A percentile compares a stretch with the other conserved stretches of the same genome.
Conservation (phyloP, 257 asterid species). For the Gentiana straminea region DNA sequence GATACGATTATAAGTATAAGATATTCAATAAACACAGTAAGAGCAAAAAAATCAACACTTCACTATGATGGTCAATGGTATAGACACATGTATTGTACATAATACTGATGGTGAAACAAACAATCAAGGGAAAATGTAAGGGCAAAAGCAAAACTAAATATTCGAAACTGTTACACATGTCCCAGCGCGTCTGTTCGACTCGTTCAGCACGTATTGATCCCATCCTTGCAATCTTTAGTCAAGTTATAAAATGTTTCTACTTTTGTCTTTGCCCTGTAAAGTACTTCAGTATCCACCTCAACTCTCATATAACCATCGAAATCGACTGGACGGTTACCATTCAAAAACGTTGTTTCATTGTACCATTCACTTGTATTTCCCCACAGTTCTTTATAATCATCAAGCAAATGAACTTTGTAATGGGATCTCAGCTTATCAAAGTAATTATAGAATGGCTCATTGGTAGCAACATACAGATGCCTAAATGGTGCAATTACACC, state of each 20-base stretch:
- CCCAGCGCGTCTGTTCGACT: constrained; percentile 4
- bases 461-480: constrained; percentile 76
- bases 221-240: constrained; percentile 90
- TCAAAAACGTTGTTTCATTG: constrained; percentile 59
- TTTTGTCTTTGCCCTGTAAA: constrained; percentile 63
- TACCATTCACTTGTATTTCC: constrained; percentile 86
- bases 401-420: constrained; percentile 81
- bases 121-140: too few species aligned
- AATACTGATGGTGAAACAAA: too few species aligned
- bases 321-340: constrained; percentile 62
- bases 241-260: constrained; percentile 87
- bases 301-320: constrained; percentile 95
- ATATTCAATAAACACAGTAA: too few species aligned
- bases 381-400: constrained; percentile 76
- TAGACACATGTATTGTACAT: too few species aligned
- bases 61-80: too few species aligned
- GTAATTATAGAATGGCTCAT: constrained; percentile 75
- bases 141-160: too few species aligned
- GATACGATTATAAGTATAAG: too few species aligned
- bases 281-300: constrained; percentile 93
- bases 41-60: too few species aligned
- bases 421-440: constrained; percentile 92
- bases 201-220: constrained; percentile 64
- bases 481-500: constrained; percentile 61
- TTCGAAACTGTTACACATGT: too few species aligned